Evolutionary conservation across 192 early-diverging fungal genomes (phyloP), one percentile per base, ranked within the genome.

Genomic region (Lobosporangium transversale): DNA sequence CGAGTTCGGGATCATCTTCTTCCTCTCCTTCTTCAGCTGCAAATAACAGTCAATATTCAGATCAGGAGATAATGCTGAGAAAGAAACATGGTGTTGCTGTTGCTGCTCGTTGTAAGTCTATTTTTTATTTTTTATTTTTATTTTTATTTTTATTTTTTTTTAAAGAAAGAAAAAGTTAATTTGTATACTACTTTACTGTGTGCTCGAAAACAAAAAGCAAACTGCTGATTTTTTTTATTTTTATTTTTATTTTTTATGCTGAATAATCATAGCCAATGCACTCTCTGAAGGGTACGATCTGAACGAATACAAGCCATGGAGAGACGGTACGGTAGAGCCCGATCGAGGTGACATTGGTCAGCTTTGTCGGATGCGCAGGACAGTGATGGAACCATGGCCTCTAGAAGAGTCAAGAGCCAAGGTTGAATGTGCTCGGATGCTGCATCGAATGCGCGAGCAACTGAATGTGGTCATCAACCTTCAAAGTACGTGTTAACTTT

Each of bases 361-460:
- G 15, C 40, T 76, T 5, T 35, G 58, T 5, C 40, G 59, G 43
- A 40, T 76, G 30, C 57, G 73, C 9, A 44, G 29, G 7, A 62
- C 58, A 15, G 61, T 62, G 58, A 23, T 76, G 35, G 58, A 62
- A 2, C 73, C 73, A 10, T 76, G 73, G 73, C 73, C 73, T 9
- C 21, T 23, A 0, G 73, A 76, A 35, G 58, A 61, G 23, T 67
- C 73, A 0, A 30, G 36, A 12, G 73, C 73, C 31, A 66, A 62
- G 27, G 73, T 67, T 52, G 73, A 76, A 31, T 76, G 73, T 24
- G 59, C 73, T 7, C 24, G 73, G 47, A 51, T 76, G 14, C 53
- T 76, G 3, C 73, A 76, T 36, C 58, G 64, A 9, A 76, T 76
- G 73, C 73, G 73, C 8, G 73, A 76, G 35, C 73, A 76, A 29